These are phyloP conservation scores for Xylariomycetidae sp. DNA, from an alignment of 2,329 filamentous ascomycete species.

Conservation along the genomic window DNA sequence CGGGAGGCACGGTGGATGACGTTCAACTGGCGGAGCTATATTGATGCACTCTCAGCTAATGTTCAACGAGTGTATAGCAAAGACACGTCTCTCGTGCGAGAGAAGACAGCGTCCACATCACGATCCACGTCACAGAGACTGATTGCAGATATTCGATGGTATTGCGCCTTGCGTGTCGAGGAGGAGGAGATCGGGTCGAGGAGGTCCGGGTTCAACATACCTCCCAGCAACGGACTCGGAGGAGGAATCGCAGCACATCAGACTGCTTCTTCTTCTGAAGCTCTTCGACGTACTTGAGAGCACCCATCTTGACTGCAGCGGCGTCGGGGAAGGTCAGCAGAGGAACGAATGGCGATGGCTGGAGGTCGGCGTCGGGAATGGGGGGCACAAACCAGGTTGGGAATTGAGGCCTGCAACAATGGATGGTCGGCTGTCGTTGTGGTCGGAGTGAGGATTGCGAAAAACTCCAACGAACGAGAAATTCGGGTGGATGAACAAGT, in stretches of 20 bases:
- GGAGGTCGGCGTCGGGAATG: background rate
- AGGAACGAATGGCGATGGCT: conserved; percentile 15
- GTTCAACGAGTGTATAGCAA: conserved; percentile 99
- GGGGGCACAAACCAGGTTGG: conserved; percentile 27
- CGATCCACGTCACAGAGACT: conserved; percentile 23
- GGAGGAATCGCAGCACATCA: conserved; percentile 99
- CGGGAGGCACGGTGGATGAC: conserved; percentile 99
- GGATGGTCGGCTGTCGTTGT: conserved; percentile 28
- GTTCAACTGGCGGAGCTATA: conserved; percentile 99
- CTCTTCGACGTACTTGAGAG: conserved; percentile 99
- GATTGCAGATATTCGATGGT: conserved; percentile 23
- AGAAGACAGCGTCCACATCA: conserved; percentile 30
- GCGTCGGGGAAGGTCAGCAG: too few species aligned
- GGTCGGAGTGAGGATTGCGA: conserved; percentile 17
- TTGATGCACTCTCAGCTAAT: conserved; percentile 99
- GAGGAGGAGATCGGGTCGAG: conserved; percentile 25
- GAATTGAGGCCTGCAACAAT: conserved; percentile 29
- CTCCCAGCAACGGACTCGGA: conserved; percentile 99
- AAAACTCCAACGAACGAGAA: conserved; percentile 22
- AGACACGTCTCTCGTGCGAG: conserved; percentile 41
- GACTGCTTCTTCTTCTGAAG: conserved; percentile 99
- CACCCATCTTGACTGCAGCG: conserved; percentile 85
- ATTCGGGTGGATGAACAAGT: conserved; percentile 19
- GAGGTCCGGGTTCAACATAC: conserved; percentile 56
- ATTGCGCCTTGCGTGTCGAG: conserved; percentile 21